These are phyloP conservation scores for Wickerhamiella hasegawae DNA, from an alignment of 805 yeast species.

Conservation along the genomic window DNA sequence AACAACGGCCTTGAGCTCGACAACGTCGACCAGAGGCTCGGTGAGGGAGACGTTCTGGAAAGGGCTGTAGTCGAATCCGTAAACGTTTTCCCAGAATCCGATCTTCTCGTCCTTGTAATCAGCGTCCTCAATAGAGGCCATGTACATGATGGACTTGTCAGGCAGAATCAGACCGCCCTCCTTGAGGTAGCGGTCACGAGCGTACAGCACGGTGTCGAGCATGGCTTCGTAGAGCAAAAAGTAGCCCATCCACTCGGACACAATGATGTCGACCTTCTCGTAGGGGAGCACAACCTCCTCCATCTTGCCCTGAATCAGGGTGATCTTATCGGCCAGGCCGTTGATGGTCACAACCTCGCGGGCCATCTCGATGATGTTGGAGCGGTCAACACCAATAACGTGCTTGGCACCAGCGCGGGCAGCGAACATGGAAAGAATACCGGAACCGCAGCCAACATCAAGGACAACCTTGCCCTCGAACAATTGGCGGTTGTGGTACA, in stretches of 20 bases:
- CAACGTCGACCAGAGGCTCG: constrained; percentile 95
- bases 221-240: constrained; percentile 89
- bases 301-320: constrained; percentile 78
- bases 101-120: constrained; percentile 84
- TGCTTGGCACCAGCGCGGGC: constrained; percentile 98
- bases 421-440: constrained; percentile 94
- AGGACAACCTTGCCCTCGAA: constrained; percentile 88
- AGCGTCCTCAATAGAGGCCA: constrained; percentile 88
- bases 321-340: constrained; percentile 74
- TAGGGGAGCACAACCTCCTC: constrained; percentile 82
- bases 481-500: constrained; percentile 70
- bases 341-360: constrained; percentile 67
- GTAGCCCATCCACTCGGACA: constrained; percentile 99
- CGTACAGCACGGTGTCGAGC: constrained; percentile 90
- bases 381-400: constrained; percentile 94
- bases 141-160: constrained; percentile 75
- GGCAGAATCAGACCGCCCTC: constrained; percentile 88
- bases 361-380: constrained; percentile 94
- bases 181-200: constrained; percentile 71
- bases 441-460: constrained; percentile 99
- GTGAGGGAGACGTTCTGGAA: constrained; percentile 72
- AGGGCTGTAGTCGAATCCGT: constrained; percentile 92
- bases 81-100: constrained; percentile 90
- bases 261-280: constrained; percentile 80
- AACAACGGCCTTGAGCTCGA: constrained; percentile 56